A percentile compares a stretch with the other conserved stretches of the same genome.
phyloP scores from a whole-genome alignment of 352 stramenopile species.

The Phytophthora idaei region DNA sequence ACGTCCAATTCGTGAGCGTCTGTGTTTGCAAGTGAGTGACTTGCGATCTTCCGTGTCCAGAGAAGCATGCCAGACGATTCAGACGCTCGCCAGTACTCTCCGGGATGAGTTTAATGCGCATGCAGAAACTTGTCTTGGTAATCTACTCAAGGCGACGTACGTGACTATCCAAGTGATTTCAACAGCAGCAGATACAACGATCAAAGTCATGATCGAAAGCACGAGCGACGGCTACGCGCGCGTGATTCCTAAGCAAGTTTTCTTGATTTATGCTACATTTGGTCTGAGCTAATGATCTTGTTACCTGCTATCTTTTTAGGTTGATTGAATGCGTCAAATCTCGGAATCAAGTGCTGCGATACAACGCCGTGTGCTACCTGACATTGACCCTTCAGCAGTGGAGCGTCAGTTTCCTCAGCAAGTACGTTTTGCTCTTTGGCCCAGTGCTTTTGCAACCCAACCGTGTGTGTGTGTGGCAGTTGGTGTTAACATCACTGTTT shows the following conservation, averaged over 20 bases:
- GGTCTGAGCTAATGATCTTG: constrained; percentile 4
- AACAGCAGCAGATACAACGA: constrained; percentile 70
- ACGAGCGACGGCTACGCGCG: constrained; percentile 74
- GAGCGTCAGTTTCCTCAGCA: constrained; percentile 69
- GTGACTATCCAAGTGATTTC: constrained; percentile 90
- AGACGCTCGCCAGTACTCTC: constrained; percentile 60
- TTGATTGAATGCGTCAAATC: constrained; percentile 79
- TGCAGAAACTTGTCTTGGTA: constrained; percentile 73
- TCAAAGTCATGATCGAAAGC: constrained; percentile 79
- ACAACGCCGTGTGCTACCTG: constrained; percentile 77
- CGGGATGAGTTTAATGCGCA: constrained; percentile 79
- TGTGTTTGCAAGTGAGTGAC: constrained; percentile 79
- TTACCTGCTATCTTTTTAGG: constrained; percentile 29
- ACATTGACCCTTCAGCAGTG: constrained; percentile 75
- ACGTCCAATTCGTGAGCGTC: constrained; percentile 58
- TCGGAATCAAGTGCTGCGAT: constrained; percentile 75
- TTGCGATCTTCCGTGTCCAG: constrained; percentile 79
- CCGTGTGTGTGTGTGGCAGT: not conserved
- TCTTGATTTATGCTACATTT: not conserved
- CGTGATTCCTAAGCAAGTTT: constrained; percentile 73
- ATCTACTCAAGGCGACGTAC: constrained; percentile 84
- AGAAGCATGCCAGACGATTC: constrained; percentile 78
- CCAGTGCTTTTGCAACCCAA: not conserved
- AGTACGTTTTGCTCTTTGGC: constrained; percentile 45
- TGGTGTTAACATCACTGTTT: constrained; percentile 9